Evolutionary conservation across 345 rosid species (phyloP).

Genomic region (Corchorus olitorius): DNA sequence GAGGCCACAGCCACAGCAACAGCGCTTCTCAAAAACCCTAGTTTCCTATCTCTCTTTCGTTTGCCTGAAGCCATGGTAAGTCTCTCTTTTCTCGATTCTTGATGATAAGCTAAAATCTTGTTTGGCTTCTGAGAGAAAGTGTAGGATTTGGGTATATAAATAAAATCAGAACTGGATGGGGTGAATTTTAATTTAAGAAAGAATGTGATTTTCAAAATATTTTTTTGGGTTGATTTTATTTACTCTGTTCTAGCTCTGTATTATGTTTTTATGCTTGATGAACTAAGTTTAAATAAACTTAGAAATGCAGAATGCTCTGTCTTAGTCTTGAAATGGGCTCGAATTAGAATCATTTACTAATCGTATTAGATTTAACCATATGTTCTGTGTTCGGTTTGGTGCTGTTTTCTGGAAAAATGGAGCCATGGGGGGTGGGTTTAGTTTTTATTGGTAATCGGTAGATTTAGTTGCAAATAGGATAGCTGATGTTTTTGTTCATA

Average conservation of each 20-base stretch:
- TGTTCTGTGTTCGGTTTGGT: background rate
- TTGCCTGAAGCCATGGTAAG: conserved; percentile 13
- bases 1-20: background rate
- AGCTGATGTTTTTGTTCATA: background rate
- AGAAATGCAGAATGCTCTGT: background rate
- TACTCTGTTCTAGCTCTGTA: background rate
- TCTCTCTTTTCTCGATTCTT: background rate
- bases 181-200: background rate
- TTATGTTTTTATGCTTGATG: background rate
- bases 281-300: background rate
- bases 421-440: background rate
- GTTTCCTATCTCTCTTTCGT: background rate
- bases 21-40: background rate
- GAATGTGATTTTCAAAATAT: too few species aligned
- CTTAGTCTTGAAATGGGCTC: background rate
- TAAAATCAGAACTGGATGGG: background rate
- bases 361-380: background rate
- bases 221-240: background rate
- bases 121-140: background rate
- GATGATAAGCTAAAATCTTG: background rate
- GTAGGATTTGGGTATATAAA: background rate
- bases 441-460: background rate
- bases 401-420: background rate
- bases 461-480: background rate
- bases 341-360: background rate